Evolutionary conservation across 495 filamentous ascomycete species (phyloP), one percentile per base, ranked within the genome.

Genomic region (Cudoniella acicularis): DNA sequence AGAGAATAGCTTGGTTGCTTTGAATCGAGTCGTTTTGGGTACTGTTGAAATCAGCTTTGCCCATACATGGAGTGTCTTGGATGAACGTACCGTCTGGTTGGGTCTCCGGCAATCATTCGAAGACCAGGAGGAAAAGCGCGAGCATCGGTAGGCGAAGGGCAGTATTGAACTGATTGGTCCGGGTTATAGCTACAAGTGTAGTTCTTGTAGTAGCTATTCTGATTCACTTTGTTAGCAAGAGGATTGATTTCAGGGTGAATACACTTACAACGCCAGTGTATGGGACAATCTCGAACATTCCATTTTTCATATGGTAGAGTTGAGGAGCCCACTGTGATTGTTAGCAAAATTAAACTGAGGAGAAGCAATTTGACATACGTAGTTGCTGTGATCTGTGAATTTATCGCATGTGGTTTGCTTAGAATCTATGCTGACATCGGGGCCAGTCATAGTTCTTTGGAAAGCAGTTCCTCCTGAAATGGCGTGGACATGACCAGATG

Each of bases 291-390:
- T 84, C 80, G 68, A 92, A 90, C 47, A 75, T 79, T 10, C 82
- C 83, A 59, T 88, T 87, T 13, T 77, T 77, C 30, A 79, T 75
- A 69, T 81, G 87, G 67, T 83, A 88, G 3, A 90, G 72, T 55
- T 67, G 71, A 3, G 88, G 84, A 11, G 79, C 78, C 88, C 88
- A 91, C 71, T 91, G 90, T 67, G 82, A 87, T 59, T 79, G 84
- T 52, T 81, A 68, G 68, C 90, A n/a, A n/a, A n/a, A n/a, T n/a
- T n/a, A n/a, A n/a, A n/a, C n/a, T n/a, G n/a, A n/a, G n/a, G n/a
- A n/a, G n/a, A n/a, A n/a, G n/a, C n/a, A n/a, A n/a, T n/a, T n/a
- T n/a, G n/a, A n/a, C 87, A 54, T 36, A 52, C 49, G 20, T 54
- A 54, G n/a, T 54, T 54, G 51, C 76, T 1, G 70, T 72, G 62